Evolutionary conservation across 495 filamentous ascomycete genomes (phyloP).

Genomic region (Cercophora sp.): DNA sequence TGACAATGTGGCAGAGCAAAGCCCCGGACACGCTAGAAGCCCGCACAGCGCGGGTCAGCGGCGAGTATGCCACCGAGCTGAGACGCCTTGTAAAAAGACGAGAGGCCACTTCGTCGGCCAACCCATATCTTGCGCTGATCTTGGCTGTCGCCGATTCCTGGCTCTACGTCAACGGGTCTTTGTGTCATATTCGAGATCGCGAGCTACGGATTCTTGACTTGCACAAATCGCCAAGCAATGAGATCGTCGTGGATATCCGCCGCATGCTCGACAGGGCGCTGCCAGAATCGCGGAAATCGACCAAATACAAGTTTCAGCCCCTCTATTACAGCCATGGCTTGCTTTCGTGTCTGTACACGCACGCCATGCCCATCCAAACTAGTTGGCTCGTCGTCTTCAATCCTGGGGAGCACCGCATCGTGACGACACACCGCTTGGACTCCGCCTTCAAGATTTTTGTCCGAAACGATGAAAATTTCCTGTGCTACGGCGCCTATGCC

Average conservation of each 20-base stretch:
- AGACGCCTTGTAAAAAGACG: constrained; percentile 57
- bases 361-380: constrained; percentile 30
- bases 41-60: constrained; percentile 42
- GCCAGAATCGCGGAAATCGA: constrained; percentile 23
- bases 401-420: constrained; percentile 37
- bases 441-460: constrained; percentile 60
- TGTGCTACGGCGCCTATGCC: constrained; percentile 66
- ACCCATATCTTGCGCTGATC: constrained; percentile 58
- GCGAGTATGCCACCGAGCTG: constrained; percentile 53
- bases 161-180: constrained; percentile 57
- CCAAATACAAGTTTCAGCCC: constrained; percentile 51
- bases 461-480: constrained; percentile 58
- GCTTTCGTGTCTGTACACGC: constrained; percentile 52
- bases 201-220: constrained; percentile 64
- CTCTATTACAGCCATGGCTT: constrained; percentile 61
- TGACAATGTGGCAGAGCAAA: constrained; percentile 43
- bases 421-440: constrained; percentile 40
- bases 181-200: constrained; percentile 55
- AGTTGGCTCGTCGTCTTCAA: constrained; percentile 60
- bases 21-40: constrained; percentile 57
- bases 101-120: constrained; percentile 57
- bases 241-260: constrained; percentile 57
- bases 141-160: constrained; percentile 59
- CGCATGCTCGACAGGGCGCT: constrained; percentile 37
- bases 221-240: constrained; percentile 45